These are phyloP conservation scores for Lactarius pseudohatsudake DNA, from an alignment of 768 basidiomycete species.

Conservation along the genomic window DNA sequence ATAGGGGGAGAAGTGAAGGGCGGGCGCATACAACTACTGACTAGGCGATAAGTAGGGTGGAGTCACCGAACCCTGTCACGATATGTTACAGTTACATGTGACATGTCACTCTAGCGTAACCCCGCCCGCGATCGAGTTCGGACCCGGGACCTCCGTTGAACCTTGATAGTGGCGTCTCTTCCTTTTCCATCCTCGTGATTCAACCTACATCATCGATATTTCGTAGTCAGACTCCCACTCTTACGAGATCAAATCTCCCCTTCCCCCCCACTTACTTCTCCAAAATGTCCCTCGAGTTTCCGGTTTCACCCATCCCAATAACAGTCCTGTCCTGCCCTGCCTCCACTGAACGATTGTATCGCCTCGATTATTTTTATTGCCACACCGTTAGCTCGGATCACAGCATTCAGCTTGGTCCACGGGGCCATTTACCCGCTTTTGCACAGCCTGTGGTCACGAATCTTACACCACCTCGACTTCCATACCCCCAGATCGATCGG, in stretches of 20 bases:
- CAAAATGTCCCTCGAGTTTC: not conserved
- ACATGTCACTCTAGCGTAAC: constrained; percentile 13
- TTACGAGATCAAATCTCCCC: not conserved
- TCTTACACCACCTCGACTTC: not conserved
- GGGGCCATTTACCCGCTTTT: constrained; percentile 4
- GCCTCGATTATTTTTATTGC: not conserved
- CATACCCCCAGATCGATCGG: not conserved
- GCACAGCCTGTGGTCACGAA: constrained; percentile 8
- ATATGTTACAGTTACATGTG: constrained; percentile 31
- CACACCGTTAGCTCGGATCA: constrained; percentile 1
- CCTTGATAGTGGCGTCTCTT: constrained; percentile 25
- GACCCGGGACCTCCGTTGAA: constrained; percentile 13
- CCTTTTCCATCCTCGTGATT: constrained; percentile 15
- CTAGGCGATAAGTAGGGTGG: constrained; percentile 31
- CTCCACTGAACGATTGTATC: not conserved
- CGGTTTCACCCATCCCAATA: not conserved
- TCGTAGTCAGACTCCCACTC: not conserved
- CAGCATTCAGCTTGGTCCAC: not conserved
- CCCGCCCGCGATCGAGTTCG: constrained; percentile 24
- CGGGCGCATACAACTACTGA: not conserved
- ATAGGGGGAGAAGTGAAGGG: constrained; percentile 23
- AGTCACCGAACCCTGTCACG: constrained; percentile 36
- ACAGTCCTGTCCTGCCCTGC: not conserved
- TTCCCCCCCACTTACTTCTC: not conserved
- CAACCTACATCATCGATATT: not conserved